These are phyloP conservation scores for Pestalotiopsis sp. DNA, from an alignment of 2,329 filamentous ascomycete genomes.

Conservation along the genomic window DNA sequence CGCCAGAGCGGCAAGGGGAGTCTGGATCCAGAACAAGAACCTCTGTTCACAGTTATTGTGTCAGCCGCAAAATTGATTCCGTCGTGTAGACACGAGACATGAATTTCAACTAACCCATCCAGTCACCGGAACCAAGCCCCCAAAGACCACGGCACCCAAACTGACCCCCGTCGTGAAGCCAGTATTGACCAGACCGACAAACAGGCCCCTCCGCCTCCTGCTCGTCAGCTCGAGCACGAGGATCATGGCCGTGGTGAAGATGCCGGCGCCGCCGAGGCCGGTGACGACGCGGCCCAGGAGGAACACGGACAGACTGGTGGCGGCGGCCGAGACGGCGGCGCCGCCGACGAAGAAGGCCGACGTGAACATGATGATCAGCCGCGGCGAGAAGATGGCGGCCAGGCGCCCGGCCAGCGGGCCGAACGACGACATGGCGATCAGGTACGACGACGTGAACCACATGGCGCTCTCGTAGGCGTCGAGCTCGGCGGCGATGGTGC, in stretches of 20 bases:
- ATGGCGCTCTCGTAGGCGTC: slow-evolving; percentile 71
- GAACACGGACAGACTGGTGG: slow-evolving; percentile 61
- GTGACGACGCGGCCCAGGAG: slow-evolving; percentile 67
- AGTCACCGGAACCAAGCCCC: slow-evolving; percentile 59
- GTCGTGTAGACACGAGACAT: not conserved
- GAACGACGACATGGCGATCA: slow-evolving; percentile 61
- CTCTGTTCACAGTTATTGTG: slow-evolving; percentile 45
- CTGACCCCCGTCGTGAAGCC: slow-evolving; percentile 72
- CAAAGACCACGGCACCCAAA: slow-evolving; percentile 69
- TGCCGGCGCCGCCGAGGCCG: slow-evolving; percentile 69
- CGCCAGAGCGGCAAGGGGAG: slow-evolving; percentile 61
- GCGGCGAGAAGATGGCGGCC: slow-evolving; percentile 71
- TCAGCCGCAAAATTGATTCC: not conserved
- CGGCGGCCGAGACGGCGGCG: slow-evolving; percentile 62
- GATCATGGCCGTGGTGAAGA: slow-evolving; percentile 73
- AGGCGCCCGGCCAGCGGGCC: slow-evolving; percentile 72
- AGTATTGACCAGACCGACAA: slow-evolving; percentile 72
- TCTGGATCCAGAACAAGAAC: slow-evolving; percentile 71
- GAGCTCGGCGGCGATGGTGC: slow-evolving; percentile 71
- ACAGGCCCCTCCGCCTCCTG: slow-evolving; percentile 67
- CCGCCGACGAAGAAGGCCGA: slow-evolving; percentile 61
- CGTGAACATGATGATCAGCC: slow-evolving; percentile 63
- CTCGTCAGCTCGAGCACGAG: slow-evolving; percentile 73
- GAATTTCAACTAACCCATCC: slow-evolving; percentile 63
- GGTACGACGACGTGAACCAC: slow-evolving; percentile 81